Conservation (phyloP, 2,329 filamentous ascomycete genomes). For the Calonectria hawksworthii region DNA sequence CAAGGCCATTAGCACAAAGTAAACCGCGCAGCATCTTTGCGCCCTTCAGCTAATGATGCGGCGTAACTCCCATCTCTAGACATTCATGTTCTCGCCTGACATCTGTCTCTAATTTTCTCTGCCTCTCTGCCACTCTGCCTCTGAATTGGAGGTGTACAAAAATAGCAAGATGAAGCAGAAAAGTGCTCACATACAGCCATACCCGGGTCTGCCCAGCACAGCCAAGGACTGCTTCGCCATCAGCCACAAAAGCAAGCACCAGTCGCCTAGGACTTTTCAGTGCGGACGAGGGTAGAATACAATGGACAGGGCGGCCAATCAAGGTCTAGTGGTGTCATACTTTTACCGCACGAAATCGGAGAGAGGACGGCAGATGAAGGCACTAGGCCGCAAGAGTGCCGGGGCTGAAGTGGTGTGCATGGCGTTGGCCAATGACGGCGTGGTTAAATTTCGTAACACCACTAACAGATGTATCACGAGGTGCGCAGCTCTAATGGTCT, state of each 20-base stretch:
- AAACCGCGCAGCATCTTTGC: too few relatives aligned
- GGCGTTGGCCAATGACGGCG: background rate
- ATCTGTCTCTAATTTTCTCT: background rate
- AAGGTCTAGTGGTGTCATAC: background rate
- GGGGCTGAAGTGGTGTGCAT: background rate
- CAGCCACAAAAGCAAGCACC: background rate
- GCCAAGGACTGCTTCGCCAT: slow-evolving; percentile 25
- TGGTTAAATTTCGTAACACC: background rate
- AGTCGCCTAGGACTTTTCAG: background rate
- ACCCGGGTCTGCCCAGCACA: slow-evolving; percentile 1
- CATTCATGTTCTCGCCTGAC: background rate
- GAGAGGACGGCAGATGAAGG: slow-evolving; percentile 11
- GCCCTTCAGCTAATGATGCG: background rate
- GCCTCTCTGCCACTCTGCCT: background rate
- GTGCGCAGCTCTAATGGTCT: background rate
- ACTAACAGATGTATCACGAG: slow-evolving; percentile 3
- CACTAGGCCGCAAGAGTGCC: background rate
- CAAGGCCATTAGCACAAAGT: too few relatives aligned
- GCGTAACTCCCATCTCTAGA: slow-evolving; percentile 7
- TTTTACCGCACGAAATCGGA: background rate
- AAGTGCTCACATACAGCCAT: background rate
- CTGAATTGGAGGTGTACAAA: slow-evolving; percentile 5
- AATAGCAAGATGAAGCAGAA: slow-evolving; percentile 17
- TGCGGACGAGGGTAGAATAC: background rate
- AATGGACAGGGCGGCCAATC: slow-evolving; percentile 19